A percentile compares a stretch with the other conserved stretches of the same genome.
Evolutionary conservation across 257 asterid genomes (phyloP).

Genomic region (Ligustrum vulgare): DNA sequence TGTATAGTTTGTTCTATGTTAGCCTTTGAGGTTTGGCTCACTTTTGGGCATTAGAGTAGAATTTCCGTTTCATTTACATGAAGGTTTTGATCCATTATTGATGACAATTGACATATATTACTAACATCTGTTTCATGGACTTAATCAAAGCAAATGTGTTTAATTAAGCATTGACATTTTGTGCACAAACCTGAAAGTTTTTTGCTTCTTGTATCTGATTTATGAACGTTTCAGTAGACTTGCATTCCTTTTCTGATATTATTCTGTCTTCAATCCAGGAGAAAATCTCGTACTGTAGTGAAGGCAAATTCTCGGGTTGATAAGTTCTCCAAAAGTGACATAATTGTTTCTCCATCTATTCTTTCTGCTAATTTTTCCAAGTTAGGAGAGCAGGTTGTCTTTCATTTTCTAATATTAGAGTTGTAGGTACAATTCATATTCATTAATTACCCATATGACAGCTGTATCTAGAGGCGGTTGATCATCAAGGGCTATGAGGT

Average conservation of each 20-base stretch:
- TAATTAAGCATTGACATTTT: background rate
- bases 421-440: background rate
- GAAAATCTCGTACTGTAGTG: slow-evolving; percentile 59
- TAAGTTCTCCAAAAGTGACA: slow-evolving; percentile 79
- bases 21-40: background rate
- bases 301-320: slow-evolving; percentile 92
- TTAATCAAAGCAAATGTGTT: background rate
- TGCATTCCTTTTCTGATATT: slow-evolving; percentile 17
- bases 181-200: background rate
- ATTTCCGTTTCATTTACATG: background rate
- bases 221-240: slow-evolving; percentile 1
- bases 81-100: background rate
- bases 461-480: background rate
- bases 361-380: slow-evolving; percentile 94
- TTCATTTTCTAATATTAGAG: slow-evolving; percentile 14
- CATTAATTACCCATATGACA: background rate
- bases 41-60: background rate
- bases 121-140: background rate
- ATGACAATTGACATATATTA: background rate
- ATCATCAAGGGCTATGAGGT: slow-evolving; percentile 5
- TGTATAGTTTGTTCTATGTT: background rate
- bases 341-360: slow-evolving; percentile 96
- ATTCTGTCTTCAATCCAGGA: slow-evolving; percentile 46
- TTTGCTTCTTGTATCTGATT: background rate
- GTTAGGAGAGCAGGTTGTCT: slow-evolving; percentile 91